Evolutionary conservation across 2,329 filamentous ascomycete species (phyloP).

Genomic region (Alternaria sp.): DNA sequence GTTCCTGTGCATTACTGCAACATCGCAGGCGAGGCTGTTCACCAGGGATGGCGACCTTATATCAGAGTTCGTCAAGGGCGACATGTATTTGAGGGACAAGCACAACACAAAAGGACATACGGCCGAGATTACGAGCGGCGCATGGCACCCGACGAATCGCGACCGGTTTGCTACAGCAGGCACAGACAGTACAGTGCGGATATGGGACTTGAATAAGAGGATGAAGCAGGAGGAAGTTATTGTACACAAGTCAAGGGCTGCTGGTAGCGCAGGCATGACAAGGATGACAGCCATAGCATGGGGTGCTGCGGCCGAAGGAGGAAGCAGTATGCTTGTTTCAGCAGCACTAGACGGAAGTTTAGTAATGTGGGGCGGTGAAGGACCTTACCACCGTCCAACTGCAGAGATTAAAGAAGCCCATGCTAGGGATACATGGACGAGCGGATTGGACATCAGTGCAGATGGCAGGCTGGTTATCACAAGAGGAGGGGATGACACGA

Average conservation of each 20-base stretch:
- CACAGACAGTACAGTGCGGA: slow-evolving; percentile 92
- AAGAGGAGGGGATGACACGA: slow-evolving; percentile 86
- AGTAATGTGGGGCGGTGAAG: slow-evolving; percentile 90
- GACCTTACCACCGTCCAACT: slow-evolving; percentile 81
- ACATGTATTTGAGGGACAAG: slow-evolving; percentile 98
- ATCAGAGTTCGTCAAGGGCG: slow-evolving; percentile 92
- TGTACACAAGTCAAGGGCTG: slow-evolving; percentile 91
- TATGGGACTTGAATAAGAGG: slow-evolving; percentile 96
- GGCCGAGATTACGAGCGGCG: slow-evolving; percentile 86
- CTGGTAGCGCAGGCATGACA: slow-evolving; percentile 86
- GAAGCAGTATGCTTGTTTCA: slow-evolving; percentile 78
- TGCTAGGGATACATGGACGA: slow-evolving; percentile 83
- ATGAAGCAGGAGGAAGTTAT: slow-evolving; percentile 91
- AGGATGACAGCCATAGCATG: slow-evolving; percentile 94
- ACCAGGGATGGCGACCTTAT: slow-evolving; percentile 86
- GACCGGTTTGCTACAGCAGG: slow-evolving; percentile 90
- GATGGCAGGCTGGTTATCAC: slow-evolving; percentile 93
- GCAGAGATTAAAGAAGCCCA: slow-evolving; percentile 89
- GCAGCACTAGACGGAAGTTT: slow-evolving; percentile 89
- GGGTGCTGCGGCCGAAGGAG: slow-evolving; percentile 79
- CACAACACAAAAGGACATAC: slow-evolving; percentile 97
- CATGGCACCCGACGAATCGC: slow-evolving; percentile 87
- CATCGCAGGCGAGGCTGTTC: slow-evolving; percentile 88
- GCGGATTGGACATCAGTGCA: slow-evolving; percentile 86
- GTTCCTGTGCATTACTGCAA: slow-evolving; percentile 86